phyloP scores from a whole-genome alignment of 129 eudicot genomes.

The Pittosporum tobira region DNA sequence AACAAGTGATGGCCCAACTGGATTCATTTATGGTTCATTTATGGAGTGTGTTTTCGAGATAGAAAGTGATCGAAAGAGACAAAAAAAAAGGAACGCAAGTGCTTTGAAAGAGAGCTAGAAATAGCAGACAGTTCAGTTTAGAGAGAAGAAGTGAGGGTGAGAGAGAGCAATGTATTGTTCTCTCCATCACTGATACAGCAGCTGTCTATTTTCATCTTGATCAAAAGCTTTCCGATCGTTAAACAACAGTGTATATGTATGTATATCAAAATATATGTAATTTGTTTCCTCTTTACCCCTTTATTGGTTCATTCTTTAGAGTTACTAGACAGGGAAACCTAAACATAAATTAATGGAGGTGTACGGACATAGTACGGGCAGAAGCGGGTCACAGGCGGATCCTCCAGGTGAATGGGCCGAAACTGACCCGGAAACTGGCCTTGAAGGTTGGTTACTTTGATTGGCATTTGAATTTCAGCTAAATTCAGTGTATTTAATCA shows the following conservation, averaged over 20 bases:
- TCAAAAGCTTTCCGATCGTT: slow-evolving; percentile 16
- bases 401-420: slow-evolving; percentile 55
- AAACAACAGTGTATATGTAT: background rate
- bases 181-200: background rate
- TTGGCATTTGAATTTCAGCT: slow-evolving; percentile 12
- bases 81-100: too few species aligned
- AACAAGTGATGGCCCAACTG: too few species aligned
- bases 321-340: slow-evolving; percentile 2
- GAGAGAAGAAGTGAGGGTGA: background rate
- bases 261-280: background rate
- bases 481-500: background rate
- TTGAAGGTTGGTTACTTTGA: slow-evolving; percentile 42
- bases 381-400: slow-evolving; percentile 38
- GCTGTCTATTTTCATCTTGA: background rate
- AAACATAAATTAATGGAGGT: slow-evolving; percentile 48
- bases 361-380: slow-evolving; percentile 53
- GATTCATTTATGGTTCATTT: too few species aligned
- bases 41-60: background rate
- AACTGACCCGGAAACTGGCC: slow-evolving; percentile 42
- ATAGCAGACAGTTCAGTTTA: background rate
- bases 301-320: background rate
- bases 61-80: background rate
- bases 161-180: background rate
- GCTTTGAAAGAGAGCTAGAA: background rate
- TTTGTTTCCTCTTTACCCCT: slow-evolving; percentile 5